Percentiles rank a stretch among this genome's conserved stretches.
Evolutionary conservation across 2,329 filamentous ascomycete species (phyloP).

Genomic region (Zasmidium citrigriseum): DNA sequence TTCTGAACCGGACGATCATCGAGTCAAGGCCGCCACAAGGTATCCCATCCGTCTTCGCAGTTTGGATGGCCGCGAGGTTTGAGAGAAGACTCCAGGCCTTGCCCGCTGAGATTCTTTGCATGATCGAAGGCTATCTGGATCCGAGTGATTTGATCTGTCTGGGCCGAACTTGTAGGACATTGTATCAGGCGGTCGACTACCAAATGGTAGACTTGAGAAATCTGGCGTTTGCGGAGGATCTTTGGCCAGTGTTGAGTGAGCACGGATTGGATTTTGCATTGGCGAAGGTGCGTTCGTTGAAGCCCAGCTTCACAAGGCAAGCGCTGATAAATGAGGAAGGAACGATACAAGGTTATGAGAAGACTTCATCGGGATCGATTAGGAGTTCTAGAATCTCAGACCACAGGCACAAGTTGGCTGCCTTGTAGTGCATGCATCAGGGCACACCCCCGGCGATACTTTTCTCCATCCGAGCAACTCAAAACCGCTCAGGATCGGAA

Average conservation of each 20-base stretch:
- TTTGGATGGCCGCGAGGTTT: background rate
- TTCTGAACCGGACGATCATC: background rate
- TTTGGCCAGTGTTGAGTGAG: background rate
- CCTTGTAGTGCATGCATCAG: conserved; percentile 2
- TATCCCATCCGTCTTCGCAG: background rate
- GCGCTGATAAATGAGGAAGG: background rate
- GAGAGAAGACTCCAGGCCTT: background rate
- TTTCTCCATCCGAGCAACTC: background rate
- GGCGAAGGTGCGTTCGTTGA: background rate
- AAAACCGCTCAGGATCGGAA: background rate
- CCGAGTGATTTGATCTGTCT: conserved; percentile 5
- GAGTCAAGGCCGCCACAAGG: background rate
- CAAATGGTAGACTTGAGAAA: conserved; percentile 9
- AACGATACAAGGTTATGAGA: background rate
- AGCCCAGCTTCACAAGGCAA: background rate
- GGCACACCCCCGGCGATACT: conserved; percentile 1
- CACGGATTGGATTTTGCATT: background rate
- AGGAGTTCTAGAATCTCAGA: background rate
- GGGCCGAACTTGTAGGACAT: background rate
- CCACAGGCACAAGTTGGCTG: background rate
- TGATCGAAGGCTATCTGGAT: conserved; percentile 1
- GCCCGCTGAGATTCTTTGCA: conserved; percentile 8
- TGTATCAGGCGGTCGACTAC: conserved; percentile 3
- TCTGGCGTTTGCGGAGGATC: conserved; percentile 1
- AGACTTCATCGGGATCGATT: background rate